Evolutionary conservation across 768 basidiomycete species (phyloP), one percentile per base, ranked within the genome.

Genomic region (Naematelia aurantialba): DNA sequence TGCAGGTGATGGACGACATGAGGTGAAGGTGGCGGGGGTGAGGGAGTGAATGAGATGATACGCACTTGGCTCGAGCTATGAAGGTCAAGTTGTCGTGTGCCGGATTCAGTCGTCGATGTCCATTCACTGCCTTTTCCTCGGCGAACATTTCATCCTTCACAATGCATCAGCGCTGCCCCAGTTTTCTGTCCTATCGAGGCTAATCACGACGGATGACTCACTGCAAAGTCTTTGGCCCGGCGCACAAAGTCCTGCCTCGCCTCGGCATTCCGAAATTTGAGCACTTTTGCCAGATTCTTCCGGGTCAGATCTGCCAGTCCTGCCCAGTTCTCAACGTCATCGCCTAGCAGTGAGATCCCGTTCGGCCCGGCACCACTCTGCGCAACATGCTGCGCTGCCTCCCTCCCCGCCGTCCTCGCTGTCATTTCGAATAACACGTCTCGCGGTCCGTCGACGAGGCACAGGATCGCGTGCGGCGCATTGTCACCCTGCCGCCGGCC

Each of bases 401-500:
- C 93, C 81, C 89, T 85, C 0, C 91, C 96, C 27, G 93, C 82
- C 1, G 89, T 85, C 54, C 89, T 84, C 22, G 94, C 88, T 14
- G 89, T 87, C 81, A 93, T 84, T 75, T 93, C 91, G 73, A 86
- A 88, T 60, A 86, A 85, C 45, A 97, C 79, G 79, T 99, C 96
- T 58, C 83, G 81, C 14, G 91, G 90, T 69, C 89, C 88, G 80
- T 98, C 96, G 27, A 98, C 93, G n/a, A 99, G 81, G 75, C 94
- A 90, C 45, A 99, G 78, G 62, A 99, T 84, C 2, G 93, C 92
- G 68, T 87, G 82, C 1, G 92, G 91, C 24, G 96, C 96, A 68
- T 93, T 89, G 80, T 99, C 96, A 13, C 93, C 92, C 56, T 79
- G 81, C 4, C 94, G 85, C 74, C 87, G 84, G n/a, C 93, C 94